Conservation (phyloP, 345 rosid genomes). For the Moricandia moricandioides region DNA sequence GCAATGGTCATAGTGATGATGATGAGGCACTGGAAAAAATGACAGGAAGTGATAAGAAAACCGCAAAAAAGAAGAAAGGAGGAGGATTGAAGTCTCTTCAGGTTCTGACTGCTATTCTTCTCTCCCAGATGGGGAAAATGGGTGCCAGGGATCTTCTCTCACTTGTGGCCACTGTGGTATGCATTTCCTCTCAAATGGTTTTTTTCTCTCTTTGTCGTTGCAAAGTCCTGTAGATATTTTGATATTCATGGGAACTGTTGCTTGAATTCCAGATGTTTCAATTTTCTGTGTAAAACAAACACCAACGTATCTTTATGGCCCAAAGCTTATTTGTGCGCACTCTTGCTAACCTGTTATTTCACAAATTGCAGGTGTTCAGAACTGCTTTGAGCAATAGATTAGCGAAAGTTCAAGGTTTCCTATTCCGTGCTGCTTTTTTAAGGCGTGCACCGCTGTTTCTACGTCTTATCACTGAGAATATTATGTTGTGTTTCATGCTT, state of each 20-base stretch:
- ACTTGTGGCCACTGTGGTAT: slow-evolving; percentile 73
- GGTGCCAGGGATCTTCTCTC: slow-evolving; percentile 88
- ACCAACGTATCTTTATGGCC: not conserved
- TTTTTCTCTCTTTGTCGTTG: not conserved
- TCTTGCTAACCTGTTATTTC: slow-evolving; percentile 12
- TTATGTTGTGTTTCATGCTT: slow-evolving; percentile 79
- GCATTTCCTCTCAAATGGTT: slow-evolving; percentile 26
- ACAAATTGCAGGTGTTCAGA: slow-evolving; percentile 64
- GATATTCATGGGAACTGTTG: not conserved
- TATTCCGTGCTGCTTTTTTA: slow-evolving; percentile 95
- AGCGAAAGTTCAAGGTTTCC: slow-evolving; percentile 98
- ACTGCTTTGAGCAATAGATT: slow-evolving; percentile 90
- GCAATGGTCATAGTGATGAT: slow-evolving; percentile 53
- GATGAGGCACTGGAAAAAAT: slow-evolving; percentile 40
- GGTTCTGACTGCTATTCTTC: slow-evolving; percentile 69
- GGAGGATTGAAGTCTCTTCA: slow-evolving; percentile 79
- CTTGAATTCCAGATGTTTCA: not conserved
- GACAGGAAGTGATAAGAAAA: slow-evolving; percentile 36
- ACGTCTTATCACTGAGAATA: slow-evolving; percentile 83
- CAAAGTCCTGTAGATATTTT: too few relatives aligned
- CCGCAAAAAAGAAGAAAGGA: slow-evolving; percentile 55
- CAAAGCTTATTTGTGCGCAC: not conserved
- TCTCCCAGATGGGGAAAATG: slow-evolving; percentile 76
- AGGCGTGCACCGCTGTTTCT: slow-evolving; percentile 81
- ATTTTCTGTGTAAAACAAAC: not conserved